Conservation (phyloP, 75 land plant species). For the Isoetes taiwanensis region DNA sequence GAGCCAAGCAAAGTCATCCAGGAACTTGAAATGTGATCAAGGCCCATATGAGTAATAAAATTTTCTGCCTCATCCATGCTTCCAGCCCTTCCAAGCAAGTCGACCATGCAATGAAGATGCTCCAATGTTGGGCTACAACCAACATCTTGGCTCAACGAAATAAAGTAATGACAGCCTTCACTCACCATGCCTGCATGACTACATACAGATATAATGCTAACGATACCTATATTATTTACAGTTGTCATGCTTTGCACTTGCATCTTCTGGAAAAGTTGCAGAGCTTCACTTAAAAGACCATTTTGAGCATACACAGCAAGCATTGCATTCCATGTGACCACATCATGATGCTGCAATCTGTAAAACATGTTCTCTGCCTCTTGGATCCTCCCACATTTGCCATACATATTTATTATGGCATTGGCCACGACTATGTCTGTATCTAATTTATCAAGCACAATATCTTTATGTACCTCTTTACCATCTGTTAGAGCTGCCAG, state of each 20-base stretch:
- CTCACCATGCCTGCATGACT: constrained; percentile 10
- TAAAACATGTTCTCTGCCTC: constrained; percentile 7
- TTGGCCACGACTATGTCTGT: constrained; percentile 20
- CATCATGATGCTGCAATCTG: not conserved
- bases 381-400: constrained; percentile 7
- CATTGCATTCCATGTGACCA: constrained; percentile 15
- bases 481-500: constrained; percentile 18
- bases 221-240: constrained; percentile 8
- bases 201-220: constrained; percentile 11
- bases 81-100: constrained; percentile 11
- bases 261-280: constrained; percentile 14
- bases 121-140: not conserved
- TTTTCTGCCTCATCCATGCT: constrained; percentile 3
- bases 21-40: too few relatives aligned
- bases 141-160: not conserved
- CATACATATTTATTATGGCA: constrained; percentile 11
- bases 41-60: constrained; percentile 2
- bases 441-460: constrained; percentile 9
- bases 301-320: constrained; percentile 12
- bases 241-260: not conserved
- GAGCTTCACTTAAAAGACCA: constrained; percentile 18
- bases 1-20: too few relatives aligned
- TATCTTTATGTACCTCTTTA: constrained; percentile 22
- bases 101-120: constrained; percentile 13
- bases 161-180: constrained; percentile 6